Percentiles rank a stretch among this genome's conserved stretches.
phyloP scores from a whole-genome alignment of 306 rosid genomes.

The Ceratonia siliqua region DNA sequence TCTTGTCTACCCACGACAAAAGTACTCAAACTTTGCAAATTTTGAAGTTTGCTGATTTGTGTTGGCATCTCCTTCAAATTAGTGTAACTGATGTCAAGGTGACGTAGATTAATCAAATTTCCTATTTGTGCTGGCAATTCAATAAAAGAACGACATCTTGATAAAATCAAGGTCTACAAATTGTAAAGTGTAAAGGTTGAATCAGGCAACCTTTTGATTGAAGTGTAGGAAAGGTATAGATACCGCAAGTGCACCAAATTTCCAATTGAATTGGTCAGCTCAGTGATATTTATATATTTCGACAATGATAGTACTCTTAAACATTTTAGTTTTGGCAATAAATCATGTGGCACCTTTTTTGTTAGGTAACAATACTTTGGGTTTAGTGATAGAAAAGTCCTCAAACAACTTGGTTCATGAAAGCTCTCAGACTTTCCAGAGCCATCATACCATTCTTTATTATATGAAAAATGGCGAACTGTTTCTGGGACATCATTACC shows the following conservation, averaged over 20 bases:
- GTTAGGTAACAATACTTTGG: not conserved
- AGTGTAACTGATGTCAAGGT: not conserved
- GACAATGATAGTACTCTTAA: slow-evolving; percentile 22
- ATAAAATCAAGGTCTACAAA: too few relatives aligned
- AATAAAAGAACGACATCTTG: too few relatives aligned
- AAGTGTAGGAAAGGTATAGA: not conserved
- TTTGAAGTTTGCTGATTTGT: not conserved
- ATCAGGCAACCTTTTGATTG: not conserved
- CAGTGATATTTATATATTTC: not conserved
- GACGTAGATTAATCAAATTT: too few relatives aligned
- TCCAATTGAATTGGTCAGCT: slow-evolving; percentile 12
- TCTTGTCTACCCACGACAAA: slow-evolving; percentile 2
- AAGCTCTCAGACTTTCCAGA: not conserved
- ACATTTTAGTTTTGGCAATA: not conserved
- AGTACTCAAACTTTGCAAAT: slow-evolving; percentile 1
- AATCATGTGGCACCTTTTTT: not conserved
- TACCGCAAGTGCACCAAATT: slow-evolving; percentile 26
- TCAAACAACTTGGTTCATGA: not conserved
- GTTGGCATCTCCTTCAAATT: slow-evolving; percentile 9
- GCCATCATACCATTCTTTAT: not conserved
- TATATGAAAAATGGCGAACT: slow-evolving; percentile 33
- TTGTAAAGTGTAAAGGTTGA: slow-evolving; percentile 19
- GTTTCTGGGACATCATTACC: not conserved
- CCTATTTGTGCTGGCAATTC: too few relatives aligned
- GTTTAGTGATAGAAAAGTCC: not conserved